Base-by-base conservation (phyloP, 1,284 basidiomycete genomes). In the Austroboletus rostrupii region DNA sequence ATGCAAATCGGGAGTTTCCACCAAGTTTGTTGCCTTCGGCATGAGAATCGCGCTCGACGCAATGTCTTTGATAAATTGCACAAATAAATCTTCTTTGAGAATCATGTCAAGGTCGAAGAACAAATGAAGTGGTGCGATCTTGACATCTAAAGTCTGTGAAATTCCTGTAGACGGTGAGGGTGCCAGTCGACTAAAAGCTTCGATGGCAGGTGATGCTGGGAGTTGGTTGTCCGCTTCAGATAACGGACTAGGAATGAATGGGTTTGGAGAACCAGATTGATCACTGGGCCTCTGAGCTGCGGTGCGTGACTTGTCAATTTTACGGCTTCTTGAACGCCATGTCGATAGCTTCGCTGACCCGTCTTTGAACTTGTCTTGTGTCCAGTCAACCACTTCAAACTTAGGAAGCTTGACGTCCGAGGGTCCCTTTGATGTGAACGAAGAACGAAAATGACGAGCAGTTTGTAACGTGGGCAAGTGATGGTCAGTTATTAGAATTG, bases 61-160 rank as follows among this genome's bases (percentile, higher is more conserved):
- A 47, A 66, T 29, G 47, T 65, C 56, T 52, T 72, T 56, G 29
- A 57, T 50, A 23, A 58, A 68, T 3, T 53, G 69, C 49, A 35
- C 61, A 59, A 42, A 64, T 35, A 47, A 14, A 48, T 58, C 75
- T 47, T 57, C 72, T 47, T 65, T 73, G 57, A 72, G 70, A 43
- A 67, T 70, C 57, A 62, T 63, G 32, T 73, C 78, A n/a, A 90
- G 70, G 62, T 94, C 90, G 29, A 89, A 49, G 61, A 91, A 90
- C 13, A 88, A 40, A 60, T 92, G 90, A 7, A 92, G 58, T 2
- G 90, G 83, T 2, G 73, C 70, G 6, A 87, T 50, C 17, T 70
- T 61, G 38, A 80, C 55, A 28, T 75, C 69, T 8, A 77, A 20
- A 47, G 47, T 45, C 13, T 16, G 31, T 23, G 47, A 19, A 10